phyloP scores from a whole-genome alignment of 495 filamentous ascomycete genomes.

The Penicillium nucicola region DNA sequence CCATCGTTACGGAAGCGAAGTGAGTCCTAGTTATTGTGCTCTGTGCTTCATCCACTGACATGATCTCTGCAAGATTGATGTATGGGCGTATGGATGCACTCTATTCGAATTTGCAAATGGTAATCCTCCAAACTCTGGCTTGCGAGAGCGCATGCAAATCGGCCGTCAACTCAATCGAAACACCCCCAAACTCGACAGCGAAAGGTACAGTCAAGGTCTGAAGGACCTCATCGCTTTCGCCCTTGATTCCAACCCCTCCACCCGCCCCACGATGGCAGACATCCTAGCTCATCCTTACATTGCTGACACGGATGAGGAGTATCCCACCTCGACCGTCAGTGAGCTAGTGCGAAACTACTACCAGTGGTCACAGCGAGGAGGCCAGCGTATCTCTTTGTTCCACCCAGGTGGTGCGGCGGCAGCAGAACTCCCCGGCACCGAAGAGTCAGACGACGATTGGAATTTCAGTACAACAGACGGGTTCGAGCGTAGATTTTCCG shows the following conservation, averaged over 20 bases:
- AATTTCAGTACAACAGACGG: constrained; percentile 87
- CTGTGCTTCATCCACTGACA: neutral
- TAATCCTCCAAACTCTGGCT: constrained; percentile 63
- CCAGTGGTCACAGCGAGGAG: constrained; percentile 81
- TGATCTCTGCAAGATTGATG: constrained; percentile 63
- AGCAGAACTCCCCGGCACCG: constrained; percentile 44
- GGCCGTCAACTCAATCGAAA: constrained; percentile 60
- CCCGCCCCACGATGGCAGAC: constrained; percentile 63
- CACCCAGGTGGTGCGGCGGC: constrained; percentile 70
- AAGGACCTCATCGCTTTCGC: constrained; percentile 77
- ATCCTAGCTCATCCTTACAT: constrained; percentile 48
- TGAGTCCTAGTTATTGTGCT: constrained; percentile 9
- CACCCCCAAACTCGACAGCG: constrained; percentile 66
- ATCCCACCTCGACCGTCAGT: constrained; percentile 65
- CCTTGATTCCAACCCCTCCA: constrained; percentile 68
- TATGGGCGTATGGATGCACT: constrained; percentile 94
- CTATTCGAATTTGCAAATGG: constrained; percentile 90
- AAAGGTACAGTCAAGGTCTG: constrained; percentile 68
- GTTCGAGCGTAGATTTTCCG: constrained; percentile 63
- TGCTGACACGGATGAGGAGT: constrained; percentile 55
- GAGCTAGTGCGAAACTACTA: constrained; percentile 80
- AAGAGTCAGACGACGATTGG: constrained; percentile 66
- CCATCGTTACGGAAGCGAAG: constrained; percentile 58
- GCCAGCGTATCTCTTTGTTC: constrained; percentile 80
- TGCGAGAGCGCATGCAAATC: constrained; percentile 52